These are phyloP conservation scores for Monarda citriodora DNA, from an alignment of 305 asterid species.

Conservation along the genomic window DNA sequence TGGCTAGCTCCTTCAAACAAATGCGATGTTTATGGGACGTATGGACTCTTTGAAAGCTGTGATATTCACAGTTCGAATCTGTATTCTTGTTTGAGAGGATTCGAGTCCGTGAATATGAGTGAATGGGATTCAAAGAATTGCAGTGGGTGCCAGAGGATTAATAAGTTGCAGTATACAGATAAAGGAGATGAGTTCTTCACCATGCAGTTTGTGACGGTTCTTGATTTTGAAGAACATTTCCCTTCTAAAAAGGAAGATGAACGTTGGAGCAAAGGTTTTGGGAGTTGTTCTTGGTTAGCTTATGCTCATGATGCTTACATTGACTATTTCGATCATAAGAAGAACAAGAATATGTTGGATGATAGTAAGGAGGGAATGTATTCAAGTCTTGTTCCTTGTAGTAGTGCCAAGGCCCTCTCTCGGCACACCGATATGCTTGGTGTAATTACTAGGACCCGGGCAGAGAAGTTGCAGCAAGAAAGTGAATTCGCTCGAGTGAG, in stretches of 20 bases:
- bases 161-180: constrained; percentile 28
- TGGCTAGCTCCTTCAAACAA: constrained; percentile 18
- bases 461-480: no score
- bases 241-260: constrained; percentile 19
- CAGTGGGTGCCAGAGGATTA: constrained; percentile 48
- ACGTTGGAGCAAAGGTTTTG: constrained; percentile 36
- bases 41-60: constrained; percentile 48
- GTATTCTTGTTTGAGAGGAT: constrained; percentile 59
- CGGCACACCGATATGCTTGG: no score
- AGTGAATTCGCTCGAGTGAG: no score
- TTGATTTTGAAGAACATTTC: constrained; percentile 42
- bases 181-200: constrained; percentile 36
- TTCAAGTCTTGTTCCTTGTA: no score
- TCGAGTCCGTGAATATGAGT: constrained; percentile 34
- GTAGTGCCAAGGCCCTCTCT: no score
- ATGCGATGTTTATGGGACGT: constrained; percentile 37
- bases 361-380: no score
- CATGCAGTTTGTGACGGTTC: constrained; percentile 49
- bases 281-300: constrained; percentile 60
- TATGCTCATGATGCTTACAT: constrained; percentile 36
- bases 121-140: constrained; percentile 63
- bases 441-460: no score
- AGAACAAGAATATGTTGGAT: no score
- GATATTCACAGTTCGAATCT: constrained; percentile 15
- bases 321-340: no score